Evolutionary conservation across 2,329 filamentous ascomycete species (phyloP), one percentile per base, ranked within the genome.

Genomic region (Monosporascus sp.): DNA sequence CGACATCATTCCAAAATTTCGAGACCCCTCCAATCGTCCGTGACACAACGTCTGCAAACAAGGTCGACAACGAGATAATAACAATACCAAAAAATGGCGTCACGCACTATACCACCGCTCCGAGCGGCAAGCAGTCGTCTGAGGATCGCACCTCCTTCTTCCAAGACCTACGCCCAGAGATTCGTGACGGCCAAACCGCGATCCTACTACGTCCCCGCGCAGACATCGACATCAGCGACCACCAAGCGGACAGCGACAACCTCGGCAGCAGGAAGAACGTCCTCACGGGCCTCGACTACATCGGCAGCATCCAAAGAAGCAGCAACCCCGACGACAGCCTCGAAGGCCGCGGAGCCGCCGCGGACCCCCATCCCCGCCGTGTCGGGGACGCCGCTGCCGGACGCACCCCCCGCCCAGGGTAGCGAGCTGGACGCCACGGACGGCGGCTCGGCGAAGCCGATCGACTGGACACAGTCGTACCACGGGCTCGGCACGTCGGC

Each of bases 401-500:
- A 67, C 57, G 66, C 61, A 8, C 57, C 62, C 1, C 2, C 54
- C 2, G 15, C 52, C 1, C 44, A 47, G 9, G 14, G 27, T 15
- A 15, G 36, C 49, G 15, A 46, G 27, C 43, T 14, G 24, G 39
- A 55, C 46, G 46, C 15, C 48, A n/a, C 48, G 22, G 43, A 47
- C 24, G 48, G 45, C 43, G 49, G 48, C 39, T 35, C 31, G 31
- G 1, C 31, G 31, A 35, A 43, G n/a, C 62, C 69, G 2, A 74
- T 83, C 56, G 87, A 96, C 78, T 96, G 92, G 92, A 83, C 87
- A 20, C 84, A 81, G 48, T 95, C 89, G 15, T 96, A 87, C 76
- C 85, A 93, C 70, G 89, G 90, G 14, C 81, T 96, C 18, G 87
- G 86, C 37, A 78, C 80, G 0, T 76, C 77, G 36, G 80, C 90